Percentiles rank a stretch among this genome's conserved stretches.
phyloP scores from a whole-genome alignment of 2,329 filamentous ascomycete species.

The Herpotrichia juniperi region DNA sequence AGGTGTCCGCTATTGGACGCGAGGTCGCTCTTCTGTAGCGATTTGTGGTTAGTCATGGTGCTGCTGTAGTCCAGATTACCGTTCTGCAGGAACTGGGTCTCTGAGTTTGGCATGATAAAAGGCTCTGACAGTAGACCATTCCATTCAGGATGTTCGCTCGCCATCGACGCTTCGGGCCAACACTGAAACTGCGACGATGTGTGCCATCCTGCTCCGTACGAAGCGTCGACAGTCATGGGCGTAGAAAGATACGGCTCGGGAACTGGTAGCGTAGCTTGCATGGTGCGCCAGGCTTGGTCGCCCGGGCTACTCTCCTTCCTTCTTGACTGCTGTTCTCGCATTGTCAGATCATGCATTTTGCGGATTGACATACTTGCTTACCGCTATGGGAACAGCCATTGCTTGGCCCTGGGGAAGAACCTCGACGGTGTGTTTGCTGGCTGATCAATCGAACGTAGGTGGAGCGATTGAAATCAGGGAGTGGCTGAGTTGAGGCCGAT shows the following conservation, averaged over 20 bases:
- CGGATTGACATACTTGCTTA: neutral
- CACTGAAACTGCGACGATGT: neutral
- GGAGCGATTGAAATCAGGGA: neutral
- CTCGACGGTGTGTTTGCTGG: constrained; percentile 6
- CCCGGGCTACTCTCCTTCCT: neutral
- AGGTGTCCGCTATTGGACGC: constrained; percentile 1
- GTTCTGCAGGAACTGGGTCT: constrained; percentile 11
- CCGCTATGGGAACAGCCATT: neutral
- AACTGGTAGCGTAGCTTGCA: neutral
- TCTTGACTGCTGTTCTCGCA: neutral
- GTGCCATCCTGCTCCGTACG: neutral
- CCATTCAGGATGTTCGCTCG: constrained; percentile 5
- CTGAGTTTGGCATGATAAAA: constrained; percentile 10
- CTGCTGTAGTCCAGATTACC: constrained; percentile 14
- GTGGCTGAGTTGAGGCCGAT: neutral
- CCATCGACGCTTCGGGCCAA: neutral
- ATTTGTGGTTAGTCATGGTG: constrained; percentile 5
- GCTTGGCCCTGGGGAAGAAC: neutral
- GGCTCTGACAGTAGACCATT: constrained; percentile 11
- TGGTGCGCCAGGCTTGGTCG: neutral
- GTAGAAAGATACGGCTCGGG: neutral
- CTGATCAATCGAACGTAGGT: constrained; percentile 3
- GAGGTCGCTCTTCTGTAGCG: constrained; percentile 9
- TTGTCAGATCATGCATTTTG: neutral
- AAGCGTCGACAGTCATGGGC: neutral